Evolutionary conservation across 805 yeast genomes (phyloP).

Genomic region (Yamadazyma takamatsuzukensis): DNA sequence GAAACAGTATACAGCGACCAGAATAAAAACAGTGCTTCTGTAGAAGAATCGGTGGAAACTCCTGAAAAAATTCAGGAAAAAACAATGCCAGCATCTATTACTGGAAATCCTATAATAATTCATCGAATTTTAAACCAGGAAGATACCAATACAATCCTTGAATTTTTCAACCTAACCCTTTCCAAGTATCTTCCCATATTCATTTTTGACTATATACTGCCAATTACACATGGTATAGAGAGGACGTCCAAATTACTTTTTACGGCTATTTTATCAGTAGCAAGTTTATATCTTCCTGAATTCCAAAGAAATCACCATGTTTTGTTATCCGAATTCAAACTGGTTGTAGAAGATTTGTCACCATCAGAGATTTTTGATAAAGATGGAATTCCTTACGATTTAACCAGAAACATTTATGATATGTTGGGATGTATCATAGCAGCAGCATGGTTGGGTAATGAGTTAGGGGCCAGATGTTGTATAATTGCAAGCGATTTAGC

Average conservation of each 20-base stretch:
- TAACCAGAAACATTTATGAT: not conserved
- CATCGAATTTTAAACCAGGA: too few relatives aligned
- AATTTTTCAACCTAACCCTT: slow-evolving; percentile 1
- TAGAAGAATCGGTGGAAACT: too few relatives aligned
- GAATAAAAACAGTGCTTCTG: too few relatives aligned
- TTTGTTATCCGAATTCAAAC: not conserved
- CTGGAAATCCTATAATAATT: too few relatives aligned
- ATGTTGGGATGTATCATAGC: slow-evolving; percentile 3
- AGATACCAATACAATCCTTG: too few relatives aligned
- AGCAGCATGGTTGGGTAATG: slow-evolving; percentile 4
- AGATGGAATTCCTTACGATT: not conserved
- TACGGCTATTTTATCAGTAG: slow-evolving; percentile 1
- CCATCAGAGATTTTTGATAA: slow-evolving; percentile 1
- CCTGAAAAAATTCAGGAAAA: too few relatives aligned
- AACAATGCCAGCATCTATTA: too few relatives aligned
- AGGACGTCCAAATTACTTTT: not conserved
- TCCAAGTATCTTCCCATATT: slow-evolving; percentile 3
- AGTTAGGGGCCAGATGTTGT: slow-evolving; percentile 2
- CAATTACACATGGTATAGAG: not conserved
- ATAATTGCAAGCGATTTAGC: slow-evolving; percentile 5
- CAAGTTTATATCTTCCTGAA: not conserved
- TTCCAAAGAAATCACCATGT: too few relatives aligned
- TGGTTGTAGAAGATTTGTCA: not conserved
- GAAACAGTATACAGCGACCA: too few relatives aligned
- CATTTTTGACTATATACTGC: slow-evolving; percentile 2